These are phyloP conservation scores for Cercis canadensis DNA, from an alignment of 306 rosid species.

Conservation along the genomic window DNA sequence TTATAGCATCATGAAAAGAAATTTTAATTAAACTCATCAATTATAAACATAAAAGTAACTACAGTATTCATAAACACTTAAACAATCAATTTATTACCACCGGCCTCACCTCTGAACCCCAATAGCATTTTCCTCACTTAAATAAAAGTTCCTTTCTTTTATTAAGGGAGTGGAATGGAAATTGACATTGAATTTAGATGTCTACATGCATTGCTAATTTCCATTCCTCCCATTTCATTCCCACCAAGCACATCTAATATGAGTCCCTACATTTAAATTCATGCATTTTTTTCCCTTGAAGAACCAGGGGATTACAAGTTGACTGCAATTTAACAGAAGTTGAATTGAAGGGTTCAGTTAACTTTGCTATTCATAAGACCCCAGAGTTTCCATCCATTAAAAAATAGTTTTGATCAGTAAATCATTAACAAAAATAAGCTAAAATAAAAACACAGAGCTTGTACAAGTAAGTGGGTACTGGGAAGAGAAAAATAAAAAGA, in stretches of 20 bases:
- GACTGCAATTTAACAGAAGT: conserved; percentile 2
- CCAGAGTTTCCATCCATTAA: neutral
- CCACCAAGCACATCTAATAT: no score
- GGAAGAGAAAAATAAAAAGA: neutral
- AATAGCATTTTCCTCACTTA: neutral
- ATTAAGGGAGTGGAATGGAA: no score
- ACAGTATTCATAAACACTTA: neutral
- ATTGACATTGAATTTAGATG: no score
- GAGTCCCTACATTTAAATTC: no score
- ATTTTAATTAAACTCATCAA: neutral
- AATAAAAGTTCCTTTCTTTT: no score
- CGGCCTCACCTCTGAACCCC: neutral
- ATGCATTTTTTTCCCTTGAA: neutral
- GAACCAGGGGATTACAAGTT: neutral
- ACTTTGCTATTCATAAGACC: neutral
- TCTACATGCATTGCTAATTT: no score
- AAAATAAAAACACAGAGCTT: neutral
- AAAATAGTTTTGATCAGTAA: neutral
- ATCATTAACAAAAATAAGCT: neutral
- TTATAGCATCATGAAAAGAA: neutral
- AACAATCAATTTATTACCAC: no score
- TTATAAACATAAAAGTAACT: no score
- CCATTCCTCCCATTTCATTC: no score
- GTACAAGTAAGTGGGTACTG: no score
- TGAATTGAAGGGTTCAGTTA: neutral